Evolutionary conservation across 441 rosid genomes (phyloP), one percentile per base, ranked within the genome.

Genomic region (Euphorbia corollata): DNA sequence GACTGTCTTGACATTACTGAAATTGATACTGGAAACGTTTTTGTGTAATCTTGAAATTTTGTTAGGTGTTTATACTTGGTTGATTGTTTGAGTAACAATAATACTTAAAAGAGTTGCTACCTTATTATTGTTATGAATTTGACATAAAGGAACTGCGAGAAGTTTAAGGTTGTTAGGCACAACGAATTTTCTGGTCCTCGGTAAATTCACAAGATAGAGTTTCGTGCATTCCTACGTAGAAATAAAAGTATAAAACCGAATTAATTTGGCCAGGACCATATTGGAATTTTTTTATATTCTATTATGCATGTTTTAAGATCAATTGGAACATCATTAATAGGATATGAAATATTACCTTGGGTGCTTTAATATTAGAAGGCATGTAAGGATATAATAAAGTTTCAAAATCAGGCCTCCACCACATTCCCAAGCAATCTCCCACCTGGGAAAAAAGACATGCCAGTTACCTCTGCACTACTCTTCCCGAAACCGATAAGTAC

Each of bases 391-490:
- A 82, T 66, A 78, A 54, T 71, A 79, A 48, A 8, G 88, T 76
- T 79, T 90, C 96, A 65, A 88, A 90, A 70, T 87, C 91, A 38
- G 88, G 77, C 77, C 86, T 84, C 98, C 98, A 86, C 96, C 96
- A 90, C 85, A 79, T 85, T 4, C 97, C 97, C 60, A 90, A 83
- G 71, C 94, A 90, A 76, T 87, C 97, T 61, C 83, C 86, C 18
- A 87, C 80, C 97, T 92, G 36, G 18, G 64, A 22, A 67, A 54
- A 43, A 16, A 38, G 50, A 67, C 68, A 39, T 6, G 9, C 9
- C n/a, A n/a, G n/a, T n/a, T n/a, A n/a, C n/a, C n/a, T n/a, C n/a
- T n/a, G n/a, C n/a, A n/a, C n/a, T n/a, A n/a, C n/a, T n/a, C n/a
- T n/a, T n/a, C n/a, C n/a, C n/a, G n/a, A n/a, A n/a, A n/a, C n/a